phyloP scores from a whole-genome alignment of 1,284 basidiomycete genomes.

The Testicularia cyperi region DNA sequence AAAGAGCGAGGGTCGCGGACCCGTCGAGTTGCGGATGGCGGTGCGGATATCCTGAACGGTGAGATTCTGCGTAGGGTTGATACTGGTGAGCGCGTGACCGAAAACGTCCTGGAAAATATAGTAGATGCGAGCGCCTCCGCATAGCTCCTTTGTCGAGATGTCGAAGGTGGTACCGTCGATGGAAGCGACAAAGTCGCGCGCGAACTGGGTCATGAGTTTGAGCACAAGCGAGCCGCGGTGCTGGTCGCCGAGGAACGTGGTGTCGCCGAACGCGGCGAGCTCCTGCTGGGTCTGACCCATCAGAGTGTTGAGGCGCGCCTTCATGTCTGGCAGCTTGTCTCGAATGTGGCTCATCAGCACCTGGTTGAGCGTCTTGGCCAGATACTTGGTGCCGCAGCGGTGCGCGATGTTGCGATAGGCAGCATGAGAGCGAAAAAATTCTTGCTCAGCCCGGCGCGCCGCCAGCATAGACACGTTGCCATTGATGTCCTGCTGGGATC shows the following conservation, averaged over 20 bases:
- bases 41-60: slow-evolving; percentile 95
- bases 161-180: slow-evolving; percentile 98
- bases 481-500: slow-evolving; percentile 97
- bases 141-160: slow-evolving; percentile 97
- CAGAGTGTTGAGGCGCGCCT: slow-evolving; percentile 92
- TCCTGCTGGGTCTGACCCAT: slow-evolving; percentile 99
- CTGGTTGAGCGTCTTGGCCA: slow-evolving; percentile 91
- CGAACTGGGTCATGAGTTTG: slow-evolving; percentile 98
- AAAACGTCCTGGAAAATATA: slow-evolving; percentile 99
- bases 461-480: slow-evolving; percentile 81
- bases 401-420: slow-evolving; percentile 95
- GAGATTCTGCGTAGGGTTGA: slow-evolving; percentile 87
- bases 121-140: slow-evolving; percentile 95
- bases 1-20: slow-evolving; percentile 91
- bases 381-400: slow-evolving; percentile 92
- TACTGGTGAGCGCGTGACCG: slow-evolving; percentile 82
- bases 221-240: slow-evolving; percentile 68
- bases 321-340: slow-evolving; percentile 99
- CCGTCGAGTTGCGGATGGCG: slow-evolving; percentile 96
- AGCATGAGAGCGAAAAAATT: slow-evolving; percentile 87
- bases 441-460: slow-evolving; percentile 79
- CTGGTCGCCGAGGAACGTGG: slow-evolving; percentile 86
- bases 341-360: slow-evolving; percentile 97
- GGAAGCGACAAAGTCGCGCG: slow-evolving; percentile 92
- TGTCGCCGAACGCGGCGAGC: slow-evolving; percentile 90